Base-by-base conservation (phyloP, 352 stramenopile genomes). In the Plasmopara muralis region DNA sequence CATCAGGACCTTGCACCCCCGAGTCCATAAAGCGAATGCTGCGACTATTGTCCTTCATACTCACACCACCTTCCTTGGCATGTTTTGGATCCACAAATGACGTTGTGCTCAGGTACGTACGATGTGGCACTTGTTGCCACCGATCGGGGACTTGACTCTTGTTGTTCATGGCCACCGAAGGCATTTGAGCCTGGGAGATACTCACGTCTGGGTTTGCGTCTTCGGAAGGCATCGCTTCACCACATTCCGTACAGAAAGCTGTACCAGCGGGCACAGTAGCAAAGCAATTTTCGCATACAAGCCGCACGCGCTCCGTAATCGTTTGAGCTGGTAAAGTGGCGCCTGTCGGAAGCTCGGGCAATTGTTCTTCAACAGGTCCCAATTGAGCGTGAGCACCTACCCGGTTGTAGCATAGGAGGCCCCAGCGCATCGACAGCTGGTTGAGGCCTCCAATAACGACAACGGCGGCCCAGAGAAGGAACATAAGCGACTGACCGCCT, bases 231-330 rank as follows among this genome's bases (percentile, higher is more conserved):
- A 94, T 94, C 0, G 84, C 79, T 53, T 94, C 84, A 7, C 83
- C 84, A 73, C 84, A 94, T 60, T 94, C 84, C 0, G 84, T 94
- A 63, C 84, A 94, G 65, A 94, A 94, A 5, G 84, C 84, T 2
- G 84, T 94, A 34, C 81, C 81, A 3, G 77, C 62, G 0, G 84
- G 84, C 0, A 94, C 84, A 0, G 84, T 94, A 0, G 84, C 84
- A 47, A 94, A 94, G 59, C 84, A 94, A 70, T 94, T 94, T 56
- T 94, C 84, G 48, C 84, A 94, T 47, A 94, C 84, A 2, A 94
- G 69, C 7, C 84, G 84, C 9, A 89, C 79, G n/a, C 76, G 73
- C 37, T 92, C 80, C 0, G 60, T 67, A 13, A 65, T 53, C 2
- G 62, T 44, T 47, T 89, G 79, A 2, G 84, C 79, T 4, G 49